Conservation (phyloP, 495 filamentous ascomycete genomes). For the Ramalina intermedia region DNA sequence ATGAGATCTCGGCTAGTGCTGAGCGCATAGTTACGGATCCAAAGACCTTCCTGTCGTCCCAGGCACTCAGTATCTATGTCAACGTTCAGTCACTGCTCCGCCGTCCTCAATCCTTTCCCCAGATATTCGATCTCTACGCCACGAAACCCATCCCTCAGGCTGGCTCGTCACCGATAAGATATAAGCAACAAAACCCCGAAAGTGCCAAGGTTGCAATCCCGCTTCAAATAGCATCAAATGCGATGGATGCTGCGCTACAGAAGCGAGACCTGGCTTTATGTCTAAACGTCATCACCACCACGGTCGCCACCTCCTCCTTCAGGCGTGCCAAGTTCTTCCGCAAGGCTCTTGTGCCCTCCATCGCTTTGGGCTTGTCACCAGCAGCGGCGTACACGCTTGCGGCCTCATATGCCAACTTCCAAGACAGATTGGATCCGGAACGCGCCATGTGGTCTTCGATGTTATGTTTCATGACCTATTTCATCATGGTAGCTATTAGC, state of each 20-base stretch:
- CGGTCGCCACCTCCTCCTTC: constrained; percentile 61
- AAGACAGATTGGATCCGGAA: constrained; percentile 55
- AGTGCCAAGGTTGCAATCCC: constrained; percentile 58
- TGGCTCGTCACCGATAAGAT: constrained; percentile 41
- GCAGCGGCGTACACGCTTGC: constrained; percentile 56
- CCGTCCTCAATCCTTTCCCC: constrained; percentile 57
- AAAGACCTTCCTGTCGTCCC: constrained; percentile 65
- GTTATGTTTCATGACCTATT: constrained; percentile 65
- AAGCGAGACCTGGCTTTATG: constrained; percentile 60
- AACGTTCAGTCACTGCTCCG: constrained; percentile 55
- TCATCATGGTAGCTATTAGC: constrained; percentile 60
- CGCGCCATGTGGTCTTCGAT: constrained; percentile 67
- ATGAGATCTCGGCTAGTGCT: constrained; percentile 37
- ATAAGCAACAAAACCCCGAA: constrained; percentile 48
- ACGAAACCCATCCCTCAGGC: constrained; percentile 62
- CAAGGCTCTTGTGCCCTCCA: constrained; percentile 33
- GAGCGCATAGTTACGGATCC: constrained; percentile 58
- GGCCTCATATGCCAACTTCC: constrained; percentile 37
- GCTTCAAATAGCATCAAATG: constrained; percentile 44
- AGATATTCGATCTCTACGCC: constrained; percentile 69
- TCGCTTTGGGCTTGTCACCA: constrained; percentile 45
- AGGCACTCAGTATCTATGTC: constrained; percentile 54
- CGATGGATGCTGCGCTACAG: constrained; percentile 62
- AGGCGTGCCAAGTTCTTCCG: constrained; percentile 46
- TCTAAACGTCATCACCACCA: constrained; percentile 65